Conservation (phyloP, 1,139 yeast species). For the Lodderomyces pseudojiufengensis region DNA sequence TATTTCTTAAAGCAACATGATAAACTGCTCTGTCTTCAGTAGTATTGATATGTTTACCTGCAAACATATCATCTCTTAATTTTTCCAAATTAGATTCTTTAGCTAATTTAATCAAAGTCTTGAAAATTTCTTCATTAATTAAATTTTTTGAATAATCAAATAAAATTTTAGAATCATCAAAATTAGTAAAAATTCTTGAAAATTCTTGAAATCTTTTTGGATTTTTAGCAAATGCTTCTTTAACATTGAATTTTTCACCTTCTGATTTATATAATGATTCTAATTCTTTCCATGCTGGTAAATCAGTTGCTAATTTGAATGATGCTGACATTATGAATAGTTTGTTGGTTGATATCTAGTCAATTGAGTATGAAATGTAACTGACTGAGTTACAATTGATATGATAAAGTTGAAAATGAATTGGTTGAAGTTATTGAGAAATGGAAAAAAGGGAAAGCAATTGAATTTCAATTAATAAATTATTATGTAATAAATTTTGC, state of each 20-base stretch:
- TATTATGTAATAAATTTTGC: too few relatives aligned
- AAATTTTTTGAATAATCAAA: slow-evolving; percentile 95
- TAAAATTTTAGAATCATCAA: slow-evolving; percentile 80
- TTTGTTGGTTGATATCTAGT: slow-evolving; percentile 5
- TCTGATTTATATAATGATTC: slow-evolving; percentile 61
- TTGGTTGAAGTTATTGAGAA: too few relatives aligned
- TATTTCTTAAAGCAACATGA: slow-evolving; percentile 95
- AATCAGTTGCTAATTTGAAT: slow-evolving; percentile 67
- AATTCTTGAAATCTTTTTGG: slow-evolving; percentile 69
- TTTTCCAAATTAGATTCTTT: slow-evolving; percentile 84
- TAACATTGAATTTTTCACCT: slow-evolving; percentile 69
- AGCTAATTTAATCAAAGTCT: slow-evolving; percentile 70
- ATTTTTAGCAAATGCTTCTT: slow-evolving; percentile 74
- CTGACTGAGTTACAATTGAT: too few relatives aligned
- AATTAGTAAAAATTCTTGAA: slow-evolving; percentile 74
- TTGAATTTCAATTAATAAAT: neutral
- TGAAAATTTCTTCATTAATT: slow-evolving; percentile 76
- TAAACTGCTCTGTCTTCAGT: slow-evolving; percentile 96
- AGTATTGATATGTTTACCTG: slow-evolving; percentile 88
- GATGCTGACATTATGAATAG: slow-evolving; percentile 31
- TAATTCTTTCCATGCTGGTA: slow-evolving; percentile 82
- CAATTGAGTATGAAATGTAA: neutral
- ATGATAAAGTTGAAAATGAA: too few relatives aligned
- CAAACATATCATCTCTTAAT: slow-evolving; percentile 87
- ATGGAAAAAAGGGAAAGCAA: neutral